Evolutionary conservation across 306 rosid genomes (phyloP).

Genomic region (Cucumis hystrix): DNA sequence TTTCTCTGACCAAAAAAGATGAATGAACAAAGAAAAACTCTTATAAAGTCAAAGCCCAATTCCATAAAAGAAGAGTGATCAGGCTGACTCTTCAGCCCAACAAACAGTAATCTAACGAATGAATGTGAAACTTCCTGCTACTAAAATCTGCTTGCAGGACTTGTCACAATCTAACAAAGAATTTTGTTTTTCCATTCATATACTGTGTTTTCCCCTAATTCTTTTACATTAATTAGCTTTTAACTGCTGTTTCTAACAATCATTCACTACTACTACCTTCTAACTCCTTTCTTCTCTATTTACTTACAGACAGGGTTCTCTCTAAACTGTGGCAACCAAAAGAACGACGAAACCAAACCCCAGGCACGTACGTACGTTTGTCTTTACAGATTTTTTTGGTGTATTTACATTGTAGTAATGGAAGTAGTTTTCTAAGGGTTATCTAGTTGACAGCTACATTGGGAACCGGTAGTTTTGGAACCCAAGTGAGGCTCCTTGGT

Average conservation of each 20-base stretch:
- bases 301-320: background rate
- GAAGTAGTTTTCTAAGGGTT: background rate
- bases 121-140: background rate
- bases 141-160: background rate
- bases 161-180: background rate
- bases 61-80: background rate
- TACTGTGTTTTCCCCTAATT: background rate
- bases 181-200: background rate
- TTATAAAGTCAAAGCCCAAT: background rate
- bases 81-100: background rate
- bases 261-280: background rate
- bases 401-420: background rate
- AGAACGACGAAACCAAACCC: background rate
- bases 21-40: background rate
- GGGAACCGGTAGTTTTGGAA: constrained; percentile 22
- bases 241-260: background rate
- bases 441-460: background rate
- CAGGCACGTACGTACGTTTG: background rate
- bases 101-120: background rate
- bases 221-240: background rate
- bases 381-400: background rate
- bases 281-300: background rate
- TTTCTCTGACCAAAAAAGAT: background rate
- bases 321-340: background rate
- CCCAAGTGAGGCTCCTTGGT: constrained; percentile 8